Percentiles rank a stretch among this genome's conserved stretches.
Conservation (phyloP, 768 basidiomycete genomes). For the Baorangia bicolor region DNA sequence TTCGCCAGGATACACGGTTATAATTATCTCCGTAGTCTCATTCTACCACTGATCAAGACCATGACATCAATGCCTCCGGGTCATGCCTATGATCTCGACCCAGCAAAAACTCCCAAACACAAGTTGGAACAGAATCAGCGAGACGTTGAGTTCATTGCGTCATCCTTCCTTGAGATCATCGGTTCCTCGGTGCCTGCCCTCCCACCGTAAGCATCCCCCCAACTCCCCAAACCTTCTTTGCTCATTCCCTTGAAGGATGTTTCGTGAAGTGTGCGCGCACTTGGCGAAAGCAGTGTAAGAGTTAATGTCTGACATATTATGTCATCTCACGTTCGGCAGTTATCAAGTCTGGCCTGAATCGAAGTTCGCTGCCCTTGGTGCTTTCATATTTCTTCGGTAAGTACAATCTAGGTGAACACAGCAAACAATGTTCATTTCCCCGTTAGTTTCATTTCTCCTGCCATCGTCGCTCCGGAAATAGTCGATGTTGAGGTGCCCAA, state of each 20-base stretch:
- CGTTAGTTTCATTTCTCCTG: slow-evolving; percentile 83
- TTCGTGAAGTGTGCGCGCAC: slow-evolving; percentile 84
- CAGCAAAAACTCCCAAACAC: slow-evolving; percentile 54
- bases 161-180: slow-evolving; percentile 74
- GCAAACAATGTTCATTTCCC: slow-evolving; percentile 1
- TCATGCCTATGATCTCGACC: slow-evolving; percentile 78
- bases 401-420: slow-evolving; percentile 4
- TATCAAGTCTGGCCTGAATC: slow-evolving; percentile 73
- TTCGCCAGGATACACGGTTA: slow-evolving; percentile 92
- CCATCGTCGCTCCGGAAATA: slow-evolving; percentile 80
- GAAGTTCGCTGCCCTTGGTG: slow-evolving; percentile 80
- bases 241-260: slow-evolving; percentile 53
- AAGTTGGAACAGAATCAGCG: slow-evolving; percentile 65
- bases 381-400: slow-evolving; percentile 88
- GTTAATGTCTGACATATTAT: slow-evolving; percentile 1
- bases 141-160: slow-evolving; percentile 71
- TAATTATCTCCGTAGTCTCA: slow-evolving; percentile 79
- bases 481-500: slow-evolving; percentile 80
- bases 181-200: slow-evolving; percentile 65
- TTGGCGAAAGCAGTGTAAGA: slow-evolving; percentile 77
- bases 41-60: slow-evolving; percentile 72
- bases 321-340: slow-evolving; percentile 34
- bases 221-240: neutral
- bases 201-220: slow-evolving; percentile 59
- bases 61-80: slow-evolving; percentile 73